Percentiles rank a stretch among this genome's conserved stretches.
Evolutionary conservation across 1,284 basidiomycete genomes (phyloP).

Genomic region (Sphaerobolus stellatus): DNA sequence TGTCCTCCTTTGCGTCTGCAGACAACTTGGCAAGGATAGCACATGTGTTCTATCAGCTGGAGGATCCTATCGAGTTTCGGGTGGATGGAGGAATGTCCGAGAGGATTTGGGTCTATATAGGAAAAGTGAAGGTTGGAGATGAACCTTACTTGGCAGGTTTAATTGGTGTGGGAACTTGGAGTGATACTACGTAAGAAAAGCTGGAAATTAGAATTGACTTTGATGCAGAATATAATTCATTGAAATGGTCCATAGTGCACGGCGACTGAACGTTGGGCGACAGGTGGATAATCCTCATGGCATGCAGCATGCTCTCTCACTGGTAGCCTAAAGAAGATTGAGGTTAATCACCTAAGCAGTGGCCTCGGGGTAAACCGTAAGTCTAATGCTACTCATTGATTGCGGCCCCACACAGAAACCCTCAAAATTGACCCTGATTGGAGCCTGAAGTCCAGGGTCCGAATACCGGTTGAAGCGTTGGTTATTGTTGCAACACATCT

Average conservation of each 20-base stretch:
- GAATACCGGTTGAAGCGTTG: too few species aligned
- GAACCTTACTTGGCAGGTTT: not conserved
- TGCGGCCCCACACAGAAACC: too few species aligned
- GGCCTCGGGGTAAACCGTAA: too few species aligned
- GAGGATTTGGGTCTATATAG: conserved; percentile 5
- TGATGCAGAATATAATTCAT: not conserved
- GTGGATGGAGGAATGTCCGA: not conserved
- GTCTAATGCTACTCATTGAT: too few species aligned
- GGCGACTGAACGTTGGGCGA: not conserved
- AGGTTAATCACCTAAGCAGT: too few species aligned
- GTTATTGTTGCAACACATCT: too few species aligned
- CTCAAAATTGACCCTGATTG: too few species aligned
- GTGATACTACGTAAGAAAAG: too few species aligned
- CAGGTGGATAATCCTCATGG: not conserved
- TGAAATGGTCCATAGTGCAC: not conserved
- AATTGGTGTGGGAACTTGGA: not conserved
- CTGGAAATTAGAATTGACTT: not conserved
- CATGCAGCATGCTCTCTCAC: not conserved
- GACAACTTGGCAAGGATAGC: not conserved
- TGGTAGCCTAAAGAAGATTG: not conserved
- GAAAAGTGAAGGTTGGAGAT: not conserved
- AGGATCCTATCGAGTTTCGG: not conserved
- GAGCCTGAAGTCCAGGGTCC: too few species aligned
- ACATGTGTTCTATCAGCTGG: not conserved
- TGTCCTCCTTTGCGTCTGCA: not conserved